phyloP scores from a whole-genome alignment of 1,139 yeast genomes.

The Pichia sp. region DNA sequence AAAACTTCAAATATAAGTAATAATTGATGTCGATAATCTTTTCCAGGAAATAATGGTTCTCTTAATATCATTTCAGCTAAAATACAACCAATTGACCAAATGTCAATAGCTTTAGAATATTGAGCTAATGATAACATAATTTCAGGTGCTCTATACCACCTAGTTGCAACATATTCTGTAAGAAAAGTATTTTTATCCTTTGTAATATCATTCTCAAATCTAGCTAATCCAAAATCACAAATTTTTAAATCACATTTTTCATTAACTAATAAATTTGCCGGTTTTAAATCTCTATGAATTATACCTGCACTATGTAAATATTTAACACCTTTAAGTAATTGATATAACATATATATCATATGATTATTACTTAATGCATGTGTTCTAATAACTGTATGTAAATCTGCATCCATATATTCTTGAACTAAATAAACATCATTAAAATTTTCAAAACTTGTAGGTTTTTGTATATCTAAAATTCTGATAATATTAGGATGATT shows the following conservation, averaged over 20 bases:
- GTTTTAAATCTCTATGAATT: conserved; percentile 89
- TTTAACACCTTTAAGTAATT: conserved; percentile 82
- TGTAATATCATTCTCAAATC: conserved; percentile 34
- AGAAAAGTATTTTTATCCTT: conserved; percentile 43
- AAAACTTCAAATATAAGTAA: conserved; percentile 80
- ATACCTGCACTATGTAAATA: conserved; percentile 89
- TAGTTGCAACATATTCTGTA: conserved; percentile 96
- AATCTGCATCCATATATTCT: conserved; percentile 94
- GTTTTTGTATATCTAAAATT: conserved; percentile 84
- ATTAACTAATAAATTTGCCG: conserved; percentile 78
- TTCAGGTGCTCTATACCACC: conserved; percentile 98
- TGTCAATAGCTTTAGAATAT: conserved; percentile 91
- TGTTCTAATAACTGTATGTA: conserved; percentile 83
- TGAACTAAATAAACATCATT: conserved; percentile 88
- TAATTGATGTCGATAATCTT: conserved; percentile 88
- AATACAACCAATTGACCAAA: conserved; percentile 97
- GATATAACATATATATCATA: conserved; percentile 88
- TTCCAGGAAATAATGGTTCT: conserved; percentile 87
- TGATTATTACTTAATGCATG: conserved; percentile 87
- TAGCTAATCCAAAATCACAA: conserved; percentile 92
- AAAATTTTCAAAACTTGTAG: conserved; percentile 64
- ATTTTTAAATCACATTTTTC: conserved; percentile 90
- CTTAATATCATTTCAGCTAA: conserved; percentile 87
- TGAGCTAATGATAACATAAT: conserved; percentile 92
- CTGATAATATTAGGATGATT: conserved; percentile 84